Evolutionary conservation across 140 eudicot species (phyloP).

Genomic region (Ambrosia hybrid): DNA sequence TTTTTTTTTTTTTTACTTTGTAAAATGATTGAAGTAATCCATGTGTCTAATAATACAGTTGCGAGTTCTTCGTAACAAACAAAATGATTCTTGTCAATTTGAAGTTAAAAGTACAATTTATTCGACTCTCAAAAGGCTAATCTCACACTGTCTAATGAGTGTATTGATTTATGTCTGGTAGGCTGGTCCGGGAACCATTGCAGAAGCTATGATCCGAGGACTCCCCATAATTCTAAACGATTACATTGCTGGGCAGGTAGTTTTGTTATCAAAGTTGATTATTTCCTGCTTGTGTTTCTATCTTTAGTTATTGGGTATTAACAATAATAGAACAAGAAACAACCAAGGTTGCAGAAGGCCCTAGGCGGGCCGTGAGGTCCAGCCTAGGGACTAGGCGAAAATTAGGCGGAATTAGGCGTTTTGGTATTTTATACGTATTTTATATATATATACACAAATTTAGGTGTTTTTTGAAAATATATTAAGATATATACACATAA

Average conservation of each 20-base stretch:
- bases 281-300: background rate
- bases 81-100: slow-evolving; percentile 1
- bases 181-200: slow-evolving; percentile 99
- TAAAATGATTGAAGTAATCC: slow-evolving; percentile 9
- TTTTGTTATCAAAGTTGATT: background rate
- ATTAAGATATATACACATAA: too few relatives aligned
- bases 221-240: slow-evolving; percentile 87
- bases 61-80: slow-evolving; percentile 1
- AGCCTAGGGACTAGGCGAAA: too few relatives aligned
- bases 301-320: background rate
- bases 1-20: background rate
- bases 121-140: slow-evolving; percentile 14
- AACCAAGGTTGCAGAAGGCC: too few relatives aligned
- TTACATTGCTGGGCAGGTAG: slow-evolving; percentile 98
- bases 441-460: too few relatives aligned
- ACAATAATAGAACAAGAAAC: background rate
- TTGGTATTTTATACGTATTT: too few relatives aligned
- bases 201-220: slow-evolving; percentile 98
- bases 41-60: background rate
- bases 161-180: slow-evolving; percentile 28
- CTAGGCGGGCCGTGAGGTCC: too few relatives aligned
- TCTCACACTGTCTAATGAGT: background rate
- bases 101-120: background rate
- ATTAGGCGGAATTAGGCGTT: too few relatives aligned
- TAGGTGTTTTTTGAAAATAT: too few relatives aligned